These are phyloP conservation scores for Lobosporangium transversale DNA, from an alignment of 192 early-diverging fungal species.

Conservation along the genomic window DNA sequence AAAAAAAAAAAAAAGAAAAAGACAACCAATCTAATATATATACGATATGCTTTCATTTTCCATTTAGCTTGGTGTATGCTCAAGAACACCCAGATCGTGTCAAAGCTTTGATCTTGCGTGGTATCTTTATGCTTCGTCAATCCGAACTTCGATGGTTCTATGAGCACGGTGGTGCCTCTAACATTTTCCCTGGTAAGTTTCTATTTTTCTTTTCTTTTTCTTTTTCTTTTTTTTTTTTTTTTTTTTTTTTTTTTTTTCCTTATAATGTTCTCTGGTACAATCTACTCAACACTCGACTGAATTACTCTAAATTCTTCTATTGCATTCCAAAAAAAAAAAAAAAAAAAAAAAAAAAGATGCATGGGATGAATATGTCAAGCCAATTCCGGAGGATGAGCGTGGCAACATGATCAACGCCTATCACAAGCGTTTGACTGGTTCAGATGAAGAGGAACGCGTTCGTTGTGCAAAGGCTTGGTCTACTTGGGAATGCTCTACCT, in stretches of 20 bases:
- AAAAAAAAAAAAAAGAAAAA: not conserved
- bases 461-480: constrained; percentile 64
- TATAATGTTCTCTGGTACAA: too few relatives aligned
- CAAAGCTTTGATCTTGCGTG: constrained; percentile 73
- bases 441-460: constrained; percentile 58
- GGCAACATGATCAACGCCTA: constrained; percentile 71
- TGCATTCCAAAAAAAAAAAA: too few relatives aligned
- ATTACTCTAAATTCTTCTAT: too few relatives aligned
- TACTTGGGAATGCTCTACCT: constrained; percentile 67
- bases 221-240: too few relatives aligned
- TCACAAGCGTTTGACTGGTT: constrained; percentile 69
- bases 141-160: constrained; percentile 74
- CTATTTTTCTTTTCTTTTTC: not conserved
- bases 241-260: not conserved
- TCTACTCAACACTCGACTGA: too few relatives aligned
- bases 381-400: constrained; percentile 71
- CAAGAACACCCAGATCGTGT: constrained; percentile 66
- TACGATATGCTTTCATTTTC: constrained; percentile 4
- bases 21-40: not conserved
- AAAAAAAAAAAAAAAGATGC: constrained; percentile 55
- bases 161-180: constrained; percentile 70
- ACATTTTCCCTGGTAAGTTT: constrained; percentile 67
- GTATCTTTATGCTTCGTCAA: constrained; percentile 69
- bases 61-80: constrained; percentile 66
- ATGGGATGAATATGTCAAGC: constrained; percentile 67